A percentile compares a stretch with the other conserved stretches of the same genome.
phyloP scores from a whole-genome alignment of 148 eudicot genomes.

The Camellia japonica region DNA sequence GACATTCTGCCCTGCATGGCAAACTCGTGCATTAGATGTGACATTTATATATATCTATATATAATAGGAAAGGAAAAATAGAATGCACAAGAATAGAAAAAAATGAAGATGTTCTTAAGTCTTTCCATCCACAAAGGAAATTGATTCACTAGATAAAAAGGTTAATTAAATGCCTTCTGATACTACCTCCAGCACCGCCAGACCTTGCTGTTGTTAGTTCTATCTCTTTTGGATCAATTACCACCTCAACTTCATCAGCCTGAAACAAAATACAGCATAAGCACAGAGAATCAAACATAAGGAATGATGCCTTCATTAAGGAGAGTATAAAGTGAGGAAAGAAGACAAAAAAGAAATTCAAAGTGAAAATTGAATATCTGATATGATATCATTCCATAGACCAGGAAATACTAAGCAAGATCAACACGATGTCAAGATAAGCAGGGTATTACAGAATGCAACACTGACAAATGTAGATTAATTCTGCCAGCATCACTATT shows the following conservation, averaged over 20 bases:
- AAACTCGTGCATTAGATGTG: slow-evolving; percentile 27
- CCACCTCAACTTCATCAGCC: slow-evolving; percentile 98
- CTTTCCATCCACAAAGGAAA: background rate
- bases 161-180: background rate
- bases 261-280: slow-evolving; percentile 27
- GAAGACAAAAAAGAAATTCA: background rate
- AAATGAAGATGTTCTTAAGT: background rate
- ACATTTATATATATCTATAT: too few species aligned
- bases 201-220: slow-evolving; percentile 97
- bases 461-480: background rate
- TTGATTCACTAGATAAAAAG: background rate
- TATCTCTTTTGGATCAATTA: slow-evolving; percentile 95
- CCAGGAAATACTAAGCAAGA: background rate
- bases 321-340: background rate
- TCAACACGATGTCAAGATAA: background rate
- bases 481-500: background rate
- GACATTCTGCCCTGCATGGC: slow-evolving; percentile 89
- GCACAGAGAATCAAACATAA: slow-evolving; percentile 4
- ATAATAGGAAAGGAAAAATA: background rate
- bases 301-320: background rate
- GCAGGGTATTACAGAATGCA: background rate
- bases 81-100: background rate
- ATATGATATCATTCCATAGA: background rate
- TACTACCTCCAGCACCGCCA: slow-evolving; percentile 98
- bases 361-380: background rate